A percentile compares a stretch with the other conserved stretches of the same genome.
phyloP scores from a whole-genome alignment of 768 basidiomycete species.

The Cystobasidiopsis lactophilus region DNA sequence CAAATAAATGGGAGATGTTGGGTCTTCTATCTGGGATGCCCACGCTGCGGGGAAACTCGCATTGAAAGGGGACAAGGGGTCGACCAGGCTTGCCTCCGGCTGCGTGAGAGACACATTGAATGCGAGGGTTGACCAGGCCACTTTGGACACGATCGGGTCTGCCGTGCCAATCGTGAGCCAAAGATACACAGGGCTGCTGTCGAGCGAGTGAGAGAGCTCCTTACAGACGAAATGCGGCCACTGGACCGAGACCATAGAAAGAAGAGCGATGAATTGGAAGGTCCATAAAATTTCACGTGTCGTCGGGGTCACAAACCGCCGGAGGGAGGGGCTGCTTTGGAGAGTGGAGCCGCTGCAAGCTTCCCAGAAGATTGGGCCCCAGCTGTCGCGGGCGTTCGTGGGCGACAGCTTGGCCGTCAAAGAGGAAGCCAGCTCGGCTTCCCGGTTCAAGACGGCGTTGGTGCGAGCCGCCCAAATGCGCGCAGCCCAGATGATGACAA shows the following conservation, averaged over 20 bases:
- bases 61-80: background rate
- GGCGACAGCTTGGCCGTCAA: slow-evolving; percentile 15
- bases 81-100: background rate
- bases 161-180: slow-evolving; percentile 4
- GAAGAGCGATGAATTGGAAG: slow-evolving; percentile 68
- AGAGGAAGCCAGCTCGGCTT: slow-evolving; percentile 35
- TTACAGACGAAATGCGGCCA: slow-evolving; percentile 36
- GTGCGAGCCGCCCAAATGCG: slow-evolving; percentile 69
- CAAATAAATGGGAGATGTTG: slow-evolving; percentile 53
- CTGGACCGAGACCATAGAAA: slow-evolving; percentile 81
- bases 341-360: slow-evolving; percentile 72
- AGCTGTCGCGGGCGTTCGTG: slow-evolving; percentile 36
- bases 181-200: background rate
- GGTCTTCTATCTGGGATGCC: slow-evolving; percentile 46
- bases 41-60: slow-evolving; percentile 47
- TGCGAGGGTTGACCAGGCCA: slow-evolving; percentile 56
- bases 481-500: slow-evolving; percentile 56
- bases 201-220: background rate
- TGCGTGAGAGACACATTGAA: slow-evolving; percentile 27
- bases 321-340: slow-evolving; percentile 55
- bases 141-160: slow-evolving; percentile 79
- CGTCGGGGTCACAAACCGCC: slow-evolving; percentile 75
- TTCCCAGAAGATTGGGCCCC: slow-evolving; percentile 71
- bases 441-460: slow-evolving; percentile 39
- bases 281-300: slow-evolving; percentile 79